These are phyloP conservation scores for Prunella vulgaris DNA, from an alignment of 257 asterid genomes.

Conservation along the genomic window DNA sequence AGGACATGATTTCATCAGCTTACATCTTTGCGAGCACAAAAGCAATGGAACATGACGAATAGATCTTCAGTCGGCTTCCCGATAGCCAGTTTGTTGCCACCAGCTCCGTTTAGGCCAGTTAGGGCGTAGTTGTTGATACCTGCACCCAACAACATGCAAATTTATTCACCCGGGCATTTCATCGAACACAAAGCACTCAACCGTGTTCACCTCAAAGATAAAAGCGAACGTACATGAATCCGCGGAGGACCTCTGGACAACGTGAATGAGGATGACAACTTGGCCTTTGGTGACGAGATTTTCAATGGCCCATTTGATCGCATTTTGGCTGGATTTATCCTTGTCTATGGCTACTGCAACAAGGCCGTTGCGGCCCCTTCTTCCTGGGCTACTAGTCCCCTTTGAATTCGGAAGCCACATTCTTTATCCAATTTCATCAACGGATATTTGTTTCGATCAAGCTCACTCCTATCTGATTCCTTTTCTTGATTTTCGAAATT, in stretches of 20 bases:
- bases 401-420: constrained; percentile 62
- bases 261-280: constrained; percentile 76
- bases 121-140: constrained; percentile 27
- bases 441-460: background rate
- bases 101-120: constrained; percentile 26
- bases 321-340: constrained; percentile 76
- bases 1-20: too few relatives aligned
- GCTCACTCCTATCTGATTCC: background rate
- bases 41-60: constrained; percentile 76
- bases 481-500: constrained; percentile 1
- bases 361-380: constrained; percentile 48
- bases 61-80: constrained; percentile 55
- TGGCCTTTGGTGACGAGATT: constrained; percentile 65
- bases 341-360: constrained; percentile 81
- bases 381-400: constrained; percentile 26
- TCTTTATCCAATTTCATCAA: constrained; percentile 19
- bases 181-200: background rate
- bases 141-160: constrained; percentile 18
- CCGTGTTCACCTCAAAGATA: background rate
- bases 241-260: constrained; percentile 32
- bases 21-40: constrained; percentile 81
- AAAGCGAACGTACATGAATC: constrained; percentile 28
- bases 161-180: background rate
- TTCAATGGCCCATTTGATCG: constrained; percentile 72
- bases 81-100: constrained; percentile 27